phyloP scores from a whole-genome alignment of 2,329 filamentous ascomycete species.

The Aspergillus felis region DNA sequence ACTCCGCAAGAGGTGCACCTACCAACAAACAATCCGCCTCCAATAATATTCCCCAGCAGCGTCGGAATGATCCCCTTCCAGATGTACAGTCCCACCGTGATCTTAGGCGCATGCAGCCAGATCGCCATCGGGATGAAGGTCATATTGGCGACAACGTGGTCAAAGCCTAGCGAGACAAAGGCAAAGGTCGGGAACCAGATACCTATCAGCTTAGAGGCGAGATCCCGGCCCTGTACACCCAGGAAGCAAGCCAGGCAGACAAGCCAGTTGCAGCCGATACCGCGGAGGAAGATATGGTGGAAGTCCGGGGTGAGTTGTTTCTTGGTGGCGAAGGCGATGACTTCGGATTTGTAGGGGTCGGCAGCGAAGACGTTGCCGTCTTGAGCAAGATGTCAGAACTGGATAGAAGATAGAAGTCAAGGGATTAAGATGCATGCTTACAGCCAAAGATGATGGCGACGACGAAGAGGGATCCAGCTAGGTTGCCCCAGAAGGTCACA shows the following conservation, averaged over 20 bases:
- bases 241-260: slow-evolving; percentile 52
- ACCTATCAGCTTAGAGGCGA: slow-evolving; percentile 51
- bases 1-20: slow-evolving; percentile 1
- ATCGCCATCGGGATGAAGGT: slow-evolving; percentile 52
- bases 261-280: slow-evolving; percentile 56
- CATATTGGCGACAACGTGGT: slow-evolving; percentile 58
- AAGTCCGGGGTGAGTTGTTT: slow-evolving; percentile 50
- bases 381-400: slow-evolving; percentile 10
- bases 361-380: slow-evolving; percentile 46
- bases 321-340: slow-evolving; percentile 44
- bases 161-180: slow-evolving; percentile 52
- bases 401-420: not conserved
- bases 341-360: slow-evolving; percentile 43
- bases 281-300: slow-evolving; percentile 53
- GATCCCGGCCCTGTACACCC: slow-evolving; percentile 46
- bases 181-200: slow-evolving; percentile 57
- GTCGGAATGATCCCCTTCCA: slow-evolving; percentile 57
- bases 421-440: slow-evolving; percentile 21
- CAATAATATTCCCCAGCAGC: slow-evolving; percentile 52
- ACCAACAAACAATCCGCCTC: slow-evolving; percentile 52
- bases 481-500: slow-evolving; percentile 48
- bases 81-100: slow-evolving; percentile 51
- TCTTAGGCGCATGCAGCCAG: slow-evolving; percentile 43
- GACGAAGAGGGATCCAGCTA: slow-evolving; percentile 48
- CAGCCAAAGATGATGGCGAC: slow-evolving; percentile 48